These are phyloP conservation scores for Yamadazyma triangularis DNA, from an alignment of 1,139 yeast genomes.

Conservation along the genomic window DNA sequence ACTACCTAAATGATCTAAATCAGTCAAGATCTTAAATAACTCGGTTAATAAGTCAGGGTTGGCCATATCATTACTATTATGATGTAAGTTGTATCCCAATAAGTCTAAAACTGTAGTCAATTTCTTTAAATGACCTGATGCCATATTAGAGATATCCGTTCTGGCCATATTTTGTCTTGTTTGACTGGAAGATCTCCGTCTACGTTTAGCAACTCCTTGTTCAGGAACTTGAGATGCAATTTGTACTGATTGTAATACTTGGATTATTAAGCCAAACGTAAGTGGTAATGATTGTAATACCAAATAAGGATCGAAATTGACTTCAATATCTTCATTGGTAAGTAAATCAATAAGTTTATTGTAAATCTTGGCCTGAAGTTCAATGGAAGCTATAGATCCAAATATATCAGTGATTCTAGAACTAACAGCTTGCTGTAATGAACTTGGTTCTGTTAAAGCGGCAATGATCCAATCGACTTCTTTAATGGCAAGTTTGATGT, in stretches of 20 bases:
- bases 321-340: slow-evolving; percentile 14
- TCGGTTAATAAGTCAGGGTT: slow-evolving; percentile 50
- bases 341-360: slow-evolving; percentile 57
- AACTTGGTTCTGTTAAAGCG: slow-evolving; percentile 40
- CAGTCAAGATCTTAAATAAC: slow-evolving; percentile 72
- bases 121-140: slow-evolving; percentile 72
- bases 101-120: slow-evolving; percentile 78
- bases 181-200: slow-evolving; percentile 78
- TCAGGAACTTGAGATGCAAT: slow-evolving; percentile 41
- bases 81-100: slow-evolving; percentile 49
- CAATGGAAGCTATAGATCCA: slow-evolving; percentile 46
- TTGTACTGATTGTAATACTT: slow-evolving; percentile 48
- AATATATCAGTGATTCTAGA: slow-evolving; percentile 53
- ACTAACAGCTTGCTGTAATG: slow-evolving; percentile 51
- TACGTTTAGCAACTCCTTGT: slow-evolving; percentile 55
- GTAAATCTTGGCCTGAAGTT: slow-evolving; percentile 54
- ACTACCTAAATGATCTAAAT: slow-evolving; percentile 79
- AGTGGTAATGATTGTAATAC: slow-evolving; percentile 47
- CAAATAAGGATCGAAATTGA: slow-evolving; percentile 50
- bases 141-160: slow-evolving; percentile 65
- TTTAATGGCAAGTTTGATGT: slow-evolving; percentile 23
- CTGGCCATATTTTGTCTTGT: slow-evolving; percentile 72
- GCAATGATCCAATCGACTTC: slow-evolving; percentile 59
- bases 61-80: slow-evolving; percentile 17
- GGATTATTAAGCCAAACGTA: slow-evolving; percentile 42